Evolutionary conservation across 768 basidiomycete genomes (phyloP), one percentile per base, ranked within the genome.

Genomic region (Butyriboletus loyo): DNA sequence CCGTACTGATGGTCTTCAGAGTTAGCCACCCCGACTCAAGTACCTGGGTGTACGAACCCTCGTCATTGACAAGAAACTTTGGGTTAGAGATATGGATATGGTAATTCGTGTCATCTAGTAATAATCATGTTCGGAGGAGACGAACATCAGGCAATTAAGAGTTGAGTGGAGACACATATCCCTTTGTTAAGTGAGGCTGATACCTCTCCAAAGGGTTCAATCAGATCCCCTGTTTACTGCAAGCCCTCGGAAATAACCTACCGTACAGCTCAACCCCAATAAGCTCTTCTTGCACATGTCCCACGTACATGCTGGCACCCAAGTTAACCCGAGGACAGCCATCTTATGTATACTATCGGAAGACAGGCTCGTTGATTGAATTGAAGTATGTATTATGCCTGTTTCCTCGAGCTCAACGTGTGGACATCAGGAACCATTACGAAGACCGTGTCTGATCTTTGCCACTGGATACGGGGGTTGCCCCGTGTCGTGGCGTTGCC

Each of bases 331-430:
- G 15, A 24, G 45, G 21, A 19, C 22, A n/a, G 2, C 30, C 17
- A 4, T 49, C 7, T 32, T 44, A 28, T 42, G 24, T 5, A 27
- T 27, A 27, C 24, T 25, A 21, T 45, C 14, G 46, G 50, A 45
- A 28, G 13, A 32, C 21, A 34, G 2, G 75, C 70, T 84, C n/a
- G 82, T 77, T 5, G 78, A 81, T 57, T 85, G 79, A 78, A 67
- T 83, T 3, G 80, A 85, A 61, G n/a, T n/a, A n/a, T n/a, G n/a
- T 66, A 66, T 8, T 85, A 84, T 62, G 82, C 79, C 1, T 72
- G 77, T 19, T 66, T 74, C 4, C 70, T 83, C 46, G 83, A 84
- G 50, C 60, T 85, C 17, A 78, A 82, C 57, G 75, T 81, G 19
- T 83, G 84, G 84, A 79, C 77, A 3, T 77, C 78, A 1, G 66